Base-by-base conservation (phyloP, 225 moss, liverwort and hornwort genomes). In the Takakia lepidozioides region DNA sequence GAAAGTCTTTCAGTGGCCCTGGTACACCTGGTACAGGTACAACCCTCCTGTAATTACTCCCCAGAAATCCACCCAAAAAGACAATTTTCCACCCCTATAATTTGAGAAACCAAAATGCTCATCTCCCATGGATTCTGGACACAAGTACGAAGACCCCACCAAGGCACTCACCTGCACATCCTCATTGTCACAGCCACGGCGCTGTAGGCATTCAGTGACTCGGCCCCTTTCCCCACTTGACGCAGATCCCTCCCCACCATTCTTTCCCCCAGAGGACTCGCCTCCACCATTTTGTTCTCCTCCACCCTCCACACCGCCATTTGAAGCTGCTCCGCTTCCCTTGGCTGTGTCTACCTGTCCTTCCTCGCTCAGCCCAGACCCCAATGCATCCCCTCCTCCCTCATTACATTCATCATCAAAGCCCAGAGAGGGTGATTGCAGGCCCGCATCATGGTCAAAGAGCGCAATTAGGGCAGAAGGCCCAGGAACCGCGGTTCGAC, bases 371-470 rank as follows among this genome's bases (percentile, higher is more conserved):
- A 32, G 32, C 16, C 28, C 56, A 3, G 72, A 70, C 46, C 69
- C 68, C 41, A 59, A 36, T 50, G 52, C 48, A 27, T 77, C 83
- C 57, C 73, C 81, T 41, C 76, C 78, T 58, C 46, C 68, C 63
- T 87, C 81, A 50, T 75, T 69, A 9, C 55, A 63, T 29, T 82
- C 78, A 43, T 79, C 76, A 44, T 73, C 77, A 25, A 90, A 70
- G 29, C 77, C 84, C 37, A 86, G 80, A 14, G 87, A 80, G 48
- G 90, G 90, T 30, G 95, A 95, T 59, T 95, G 95, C 49, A 95
- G 66, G 28, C 95, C 95, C 36, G 95, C 90, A 18, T 95, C 95
- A 36, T 95, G 84, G 49, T 95, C 95, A 28, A 90, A 95, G n/a
- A 95, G 87, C 27, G 95, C 75, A 63, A 95, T 90, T 44, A 95